Evolutionary conservation across 1,284 basidiomycete species (phyloP).

Genomic region (Papiliotrema laurentii): DNA sequence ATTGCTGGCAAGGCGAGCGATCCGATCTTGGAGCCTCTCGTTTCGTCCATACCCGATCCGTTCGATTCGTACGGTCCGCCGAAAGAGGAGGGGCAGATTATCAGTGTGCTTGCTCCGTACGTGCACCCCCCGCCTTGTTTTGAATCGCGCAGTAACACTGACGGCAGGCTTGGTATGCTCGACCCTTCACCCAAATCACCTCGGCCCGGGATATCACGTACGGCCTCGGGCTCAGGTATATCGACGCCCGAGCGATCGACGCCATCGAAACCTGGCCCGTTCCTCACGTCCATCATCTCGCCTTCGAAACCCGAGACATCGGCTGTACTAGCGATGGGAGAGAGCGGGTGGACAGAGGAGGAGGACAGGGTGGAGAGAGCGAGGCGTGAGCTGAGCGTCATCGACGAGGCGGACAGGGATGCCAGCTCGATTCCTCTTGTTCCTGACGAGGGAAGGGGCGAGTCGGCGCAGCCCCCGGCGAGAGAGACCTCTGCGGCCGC

Average conservation of each 20-base stretch:
- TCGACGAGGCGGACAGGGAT: slow-evolving; percentile 39
- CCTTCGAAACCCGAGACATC: slow-evolving; percentile 25
- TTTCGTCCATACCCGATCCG: slow-evolving; percentile 84
- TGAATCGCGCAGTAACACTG: no score
- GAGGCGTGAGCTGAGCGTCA: slow-evolving; percentile 42
- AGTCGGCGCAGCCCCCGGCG: no score
- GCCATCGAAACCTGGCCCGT: no score
- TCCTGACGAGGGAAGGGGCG: no score
- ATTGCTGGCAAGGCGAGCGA: slow-evolving; percentile 70
- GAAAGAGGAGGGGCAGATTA: slow-evolving; percentile 83
- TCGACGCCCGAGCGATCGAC: slow-evolving; percentile 16
- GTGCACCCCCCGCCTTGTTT: slow-evolving; percentile 40
- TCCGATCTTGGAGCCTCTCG: slow-evolving; percentile 82
- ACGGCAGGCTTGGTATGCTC: slow-evolving; percentile 25
- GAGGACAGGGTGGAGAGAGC: slow-evolving; percentile 19
- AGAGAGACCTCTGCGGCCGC: no score
- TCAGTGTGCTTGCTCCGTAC: slow-evolving; percentile 79
- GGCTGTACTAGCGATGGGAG: slow-evolving; percentile 22
- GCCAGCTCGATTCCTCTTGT: no score
- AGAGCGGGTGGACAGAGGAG: slow-evolving; percentile 23
- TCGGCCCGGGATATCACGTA: slow-evolving; percentile 31
- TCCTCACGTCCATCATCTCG: slow-evolving; percentile 12
- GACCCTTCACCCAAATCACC: slow-evolving; percentile 34
- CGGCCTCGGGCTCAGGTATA: slow-evolving; percentile 14
- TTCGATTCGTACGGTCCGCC: slow-evolving; percentile 88